A percentile compares a stretch with the other conserved stretches of the same genome.
These are phyloP conservation scores for Clavispora carvajalis DNA, from an alignment of 805 yeast genomes.

Conservation along the genomic window DNA sequence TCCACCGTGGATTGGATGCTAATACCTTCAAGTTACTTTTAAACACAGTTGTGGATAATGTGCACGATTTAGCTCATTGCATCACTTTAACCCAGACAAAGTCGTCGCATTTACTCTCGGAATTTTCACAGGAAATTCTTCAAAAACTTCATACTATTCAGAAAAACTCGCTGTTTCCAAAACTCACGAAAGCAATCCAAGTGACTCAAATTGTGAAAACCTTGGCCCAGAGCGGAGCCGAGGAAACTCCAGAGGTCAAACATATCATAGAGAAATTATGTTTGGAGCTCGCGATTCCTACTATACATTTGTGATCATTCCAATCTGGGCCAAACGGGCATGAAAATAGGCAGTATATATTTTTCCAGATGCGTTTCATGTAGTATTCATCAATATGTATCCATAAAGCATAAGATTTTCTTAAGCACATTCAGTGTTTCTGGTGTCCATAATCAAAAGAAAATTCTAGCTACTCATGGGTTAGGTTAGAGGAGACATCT, in stretches of 20 bases:
- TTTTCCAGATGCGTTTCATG: too few species aligned
- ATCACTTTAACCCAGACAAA: conserved; percentile 15
- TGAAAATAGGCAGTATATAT: neutral
- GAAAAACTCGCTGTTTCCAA: conserved; percentile 3
- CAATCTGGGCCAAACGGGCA: neutral
- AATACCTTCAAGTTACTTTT: conserved; percentile 19
- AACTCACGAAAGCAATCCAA: conserved; percentile 13
- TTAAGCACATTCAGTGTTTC: too few species aligned
- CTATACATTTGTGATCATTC: neutral
- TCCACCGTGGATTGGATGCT: conserved; percentile 17
- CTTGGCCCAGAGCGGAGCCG: neutral
- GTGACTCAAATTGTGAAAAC: conserved; percentile 15
- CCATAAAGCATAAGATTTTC: too few species aligned
- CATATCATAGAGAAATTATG: neutral
- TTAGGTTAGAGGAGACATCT: neutral
- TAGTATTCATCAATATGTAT: too few species aligned
- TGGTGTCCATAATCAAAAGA: neutral
- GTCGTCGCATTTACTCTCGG: conserved; percentile 9
- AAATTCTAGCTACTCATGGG: neutral
- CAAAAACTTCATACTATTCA: conserved; percentile 15
- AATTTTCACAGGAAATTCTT: conserved; percentile 17
- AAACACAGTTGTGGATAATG: conserved; percentile 16
- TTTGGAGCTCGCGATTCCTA: neutral
- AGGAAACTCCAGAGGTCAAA: neutral
- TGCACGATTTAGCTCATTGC: conserved; percentile 25